A percentile compares a stretch with the other conserved stretches of the same genome.
These are phyloP conservation scores for Schwanniomyces vanrijiae DNA, from an alignment of 805 yeast species.

Conservation along the genomic window DNA sequence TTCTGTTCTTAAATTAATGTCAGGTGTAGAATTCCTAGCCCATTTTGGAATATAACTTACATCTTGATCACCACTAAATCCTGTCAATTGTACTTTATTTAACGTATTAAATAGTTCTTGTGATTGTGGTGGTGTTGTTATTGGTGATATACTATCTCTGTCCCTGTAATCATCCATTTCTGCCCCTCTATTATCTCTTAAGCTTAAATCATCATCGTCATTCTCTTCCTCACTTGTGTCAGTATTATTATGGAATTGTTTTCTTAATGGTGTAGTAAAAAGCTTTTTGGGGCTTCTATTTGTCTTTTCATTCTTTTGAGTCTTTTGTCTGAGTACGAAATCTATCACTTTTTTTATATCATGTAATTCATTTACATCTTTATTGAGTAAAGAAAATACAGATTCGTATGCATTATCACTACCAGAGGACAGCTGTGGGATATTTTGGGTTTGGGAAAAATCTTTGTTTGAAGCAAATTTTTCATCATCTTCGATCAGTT, in stretches of 20 bases:
- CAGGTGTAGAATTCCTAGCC: not conserved
- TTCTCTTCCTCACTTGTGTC: constrained; percentile 8
- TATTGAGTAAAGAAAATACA: constrained; percentile 16
- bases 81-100: constrained; percentile 1
- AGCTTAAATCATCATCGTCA: constrained; percentile 16
- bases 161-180: not conserved
- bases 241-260: constrained; percentile 3
- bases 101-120: constrained; percentile 15
- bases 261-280: constrained; percentile 10
- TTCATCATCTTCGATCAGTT: not conserved
- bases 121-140: constrained; percentile 36
- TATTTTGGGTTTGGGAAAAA: not conserved
- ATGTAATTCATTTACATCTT: constrained; percentile 16
- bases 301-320: not conserved
- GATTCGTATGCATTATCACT: constrained; percentile 4
- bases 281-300: not conserved
- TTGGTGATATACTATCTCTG: constrained; percentile 21
- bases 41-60: constrained; percentile 13
- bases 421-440: not conserved
- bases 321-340: constrained; percentile 2
- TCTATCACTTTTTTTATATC: constrained; percentile 11
- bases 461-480: not conserved
- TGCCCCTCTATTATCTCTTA: constrained; percentile 7
- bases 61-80: constrained; percentile 6
- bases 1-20: not conserved